Percentiles rank a stretch among this genome's conserved stretches.
These are phyloP conservation scores for Chamaenerion angustifolium DNA, from an alignment of 345 rosid species.

Conservation along the genomic window DNA sequence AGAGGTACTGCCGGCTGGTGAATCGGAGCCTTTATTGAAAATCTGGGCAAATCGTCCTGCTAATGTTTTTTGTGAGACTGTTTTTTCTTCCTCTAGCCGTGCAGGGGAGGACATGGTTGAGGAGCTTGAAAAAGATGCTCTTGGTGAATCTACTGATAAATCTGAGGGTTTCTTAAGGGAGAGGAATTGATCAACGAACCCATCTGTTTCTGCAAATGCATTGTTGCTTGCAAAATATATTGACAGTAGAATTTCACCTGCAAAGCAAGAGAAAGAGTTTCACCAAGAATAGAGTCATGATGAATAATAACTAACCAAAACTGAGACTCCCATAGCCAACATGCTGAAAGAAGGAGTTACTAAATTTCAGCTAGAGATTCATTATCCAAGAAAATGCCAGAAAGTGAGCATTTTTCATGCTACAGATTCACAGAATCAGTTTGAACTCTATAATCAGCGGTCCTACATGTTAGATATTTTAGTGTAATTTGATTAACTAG, in stretches of 20 bases:
- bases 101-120: conserved; percentile 28
- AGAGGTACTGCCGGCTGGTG: conserved; percentile 10
- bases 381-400: too few relatives aligned
- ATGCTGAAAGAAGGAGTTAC: too few relatives aligned
- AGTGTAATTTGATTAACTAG: too few relatives aligned
- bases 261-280: conserved; percentile 2
- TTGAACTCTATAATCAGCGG: too few relatives aligned
- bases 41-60: conserved; percentile 71
- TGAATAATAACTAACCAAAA: too few relatives aligned
- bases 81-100: conserved; percentile 46
- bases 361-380: too few relatives aligned
- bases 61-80: conserved; percentile 33
- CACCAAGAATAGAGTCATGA: too few relatives aligned
- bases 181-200: conserved; percentile 17
- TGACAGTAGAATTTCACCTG: conserved; percentile 76
- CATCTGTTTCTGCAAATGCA: conserved; percentile 24
- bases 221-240: conserved; percentile 50
- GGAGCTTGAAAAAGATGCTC: conserved; percentile 21
- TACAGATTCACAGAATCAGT: too few relatives aligned
- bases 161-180: conserved; percentile 24
- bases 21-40: conserved; percentile 49
- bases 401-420: too few relatives aligned
- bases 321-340: too few relatives aligned
- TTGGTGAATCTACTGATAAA: conserved; percentile 20
- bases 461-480: too few relatives aligned